Conservation (phyloP, 192 early-diverging fungal species). For the Glomus cerebriforme region DNA sequence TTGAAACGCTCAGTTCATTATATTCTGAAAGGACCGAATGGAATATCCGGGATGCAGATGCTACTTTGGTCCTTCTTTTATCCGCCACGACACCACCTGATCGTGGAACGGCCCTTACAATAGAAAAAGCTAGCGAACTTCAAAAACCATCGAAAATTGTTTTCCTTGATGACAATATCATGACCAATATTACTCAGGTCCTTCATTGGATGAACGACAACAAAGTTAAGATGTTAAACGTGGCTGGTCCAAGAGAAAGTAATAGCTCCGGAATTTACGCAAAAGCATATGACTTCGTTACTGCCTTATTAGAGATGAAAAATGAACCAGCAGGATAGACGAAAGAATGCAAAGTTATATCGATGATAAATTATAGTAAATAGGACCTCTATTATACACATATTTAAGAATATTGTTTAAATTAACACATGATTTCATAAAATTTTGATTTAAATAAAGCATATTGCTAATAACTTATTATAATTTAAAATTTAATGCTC, state of each 20-base stretch:
- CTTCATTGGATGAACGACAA: conserved; percentile 2
- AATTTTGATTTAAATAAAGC: too few species aligned
- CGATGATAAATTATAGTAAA: too few species aligned
- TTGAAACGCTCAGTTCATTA: neutral
- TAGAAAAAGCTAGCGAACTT: neutral
- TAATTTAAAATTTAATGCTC: too few species aligned
- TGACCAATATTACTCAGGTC: neutral
- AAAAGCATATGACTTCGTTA: conserved; percentile 10
- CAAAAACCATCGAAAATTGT: neutral
- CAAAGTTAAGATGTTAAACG: neutral
- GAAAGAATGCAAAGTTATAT: too few species aligned
- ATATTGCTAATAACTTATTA: too few species aligned
- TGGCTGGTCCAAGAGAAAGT: conserved; percentile 21
- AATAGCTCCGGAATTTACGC: conserved; percentile 5
- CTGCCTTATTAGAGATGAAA: neutral
- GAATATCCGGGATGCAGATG: conserved; percentile 11
- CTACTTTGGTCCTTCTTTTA: neutral
- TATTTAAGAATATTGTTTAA: too few species aligned
- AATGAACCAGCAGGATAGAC: too few species aligned
- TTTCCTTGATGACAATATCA: conserved; percentile 7
- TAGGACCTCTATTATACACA: too few species aligned
- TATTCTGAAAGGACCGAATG: conserved; percentile 7
- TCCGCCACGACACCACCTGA: neutral
- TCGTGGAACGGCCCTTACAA: neutral
- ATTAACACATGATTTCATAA: too few species aligned